Evolutionary conservation across 352 stramenopile species (phyloP), one percentile per base, ranked within the genome.

Genomic region (Globisporangium radiosum): DNA sequence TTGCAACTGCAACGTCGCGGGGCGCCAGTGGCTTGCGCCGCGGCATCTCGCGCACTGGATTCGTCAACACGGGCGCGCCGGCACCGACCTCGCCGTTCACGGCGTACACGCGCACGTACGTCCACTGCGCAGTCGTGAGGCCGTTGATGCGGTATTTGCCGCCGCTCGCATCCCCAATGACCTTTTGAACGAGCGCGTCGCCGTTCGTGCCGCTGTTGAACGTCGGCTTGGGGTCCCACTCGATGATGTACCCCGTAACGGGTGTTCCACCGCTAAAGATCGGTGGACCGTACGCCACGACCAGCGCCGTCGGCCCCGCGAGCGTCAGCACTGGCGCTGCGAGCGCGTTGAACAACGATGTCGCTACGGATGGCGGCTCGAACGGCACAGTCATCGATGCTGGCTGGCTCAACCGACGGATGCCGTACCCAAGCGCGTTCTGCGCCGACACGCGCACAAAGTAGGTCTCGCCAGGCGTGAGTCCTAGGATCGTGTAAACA

Each of bases 221-320:
- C 6, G 72, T 64, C 5, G 74, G 48, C 52, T 71, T 79, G 0
- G 75, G 67, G 51, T 98, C 94, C 74, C 93, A 96, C 64, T 98
- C 91, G 56, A 98, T 87, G 51, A 81, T 78, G 69, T 97, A 98
- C 4, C 80, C 73, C 5, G 85, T 97, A 19, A 98, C 71, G 4
- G 72, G 65, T 2, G 85, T 78, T 37, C 96, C 96, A 7, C 95
- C 96, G 52, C 88, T 75, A 61, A 97, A 97, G 7, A 55, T 62
- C 4, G 93, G 90, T 13, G 87, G 70, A 1, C 76, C 76, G 60
- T 90, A 98, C 4, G 76, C 70, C 5, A 98, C 71, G 15, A 86
- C 62, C 13, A 98, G 64, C 40, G 85, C 81, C 7, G 74, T 93
- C 7, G 70, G 72, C 2, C 70, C 86, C 42, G 72, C 81, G 0